These are phyloP conservation scores for Neopestalotiopsis sp. DNA, from an alignment of 2,329 filamentous ascomycete species.

Conservation along the genomic window DNA sequence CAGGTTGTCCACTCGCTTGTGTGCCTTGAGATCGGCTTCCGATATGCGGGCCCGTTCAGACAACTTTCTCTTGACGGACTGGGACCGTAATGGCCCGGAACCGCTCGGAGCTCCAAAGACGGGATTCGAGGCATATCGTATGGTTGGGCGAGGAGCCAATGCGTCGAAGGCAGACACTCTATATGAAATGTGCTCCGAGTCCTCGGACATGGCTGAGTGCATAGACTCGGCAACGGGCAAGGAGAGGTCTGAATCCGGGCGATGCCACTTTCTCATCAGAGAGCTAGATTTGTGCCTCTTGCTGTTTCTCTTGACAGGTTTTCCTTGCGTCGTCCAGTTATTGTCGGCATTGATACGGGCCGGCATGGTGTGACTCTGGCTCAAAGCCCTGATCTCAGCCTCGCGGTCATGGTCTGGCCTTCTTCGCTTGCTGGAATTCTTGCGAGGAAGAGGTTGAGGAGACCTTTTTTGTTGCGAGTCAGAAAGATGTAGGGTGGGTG, in stretches of 20 bases:
- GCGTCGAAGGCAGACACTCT: conserved; percentile 80
- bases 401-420: conserved; percentile 79
- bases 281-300: conserved; percentile 65
- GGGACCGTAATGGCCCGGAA: conserved; percentile 52
- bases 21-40: conserved; percentile 65
- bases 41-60: conserved; percentile 59
- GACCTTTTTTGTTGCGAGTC: conserved; percentile 62
- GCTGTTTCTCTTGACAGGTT: conserved; percentile 66
- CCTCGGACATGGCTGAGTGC: conserved; percentile 76
- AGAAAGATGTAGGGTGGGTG: conserved; percentile 61
- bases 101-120: conserved; percentile 56
- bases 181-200: conserved; percentile 78
- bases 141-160: conserved; percentile 84
- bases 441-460: conserved; percentile 65
- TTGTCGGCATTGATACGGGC: conserved; percentile 66
- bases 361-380: conserved; percentile 62
- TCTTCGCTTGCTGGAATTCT: conserved; percentile 79
- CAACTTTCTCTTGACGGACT: conserved; percentile 58
- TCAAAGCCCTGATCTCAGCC: conserved; percentile 88
- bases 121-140: conserved; percentile 74
- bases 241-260: conserved; percentile 74
- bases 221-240: conserved; percentile 77
- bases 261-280: conserved; percentile 58
- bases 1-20: conserved; percentile 71
- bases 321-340: conserved; percentile 63